Evolutionary conservation across 495 filamentous ascomycete genomes (phyloP), one percentile per base, ranked within the genome.

Genomic region (Annulohypoxylon stygium): DNA sequence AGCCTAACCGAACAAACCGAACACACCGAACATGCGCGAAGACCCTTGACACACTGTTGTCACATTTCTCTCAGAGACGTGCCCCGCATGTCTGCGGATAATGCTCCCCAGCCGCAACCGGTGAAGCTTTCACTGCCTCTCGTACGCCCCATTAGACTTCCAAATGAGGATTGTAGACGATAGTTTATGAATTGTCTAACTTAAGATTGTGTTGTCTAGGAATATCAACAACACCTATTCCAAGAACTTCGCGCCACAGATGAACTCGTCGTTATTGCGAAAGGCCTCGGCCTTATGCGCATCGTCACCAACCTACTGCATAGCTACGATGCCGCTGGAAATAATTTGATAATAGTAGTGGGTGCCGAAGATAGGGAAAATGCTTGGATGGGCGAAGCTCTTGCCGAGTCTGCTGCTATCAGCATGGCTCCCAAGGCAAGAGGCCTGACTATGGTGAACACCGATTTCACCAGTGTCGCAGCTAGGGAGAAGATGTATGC

Each of bases 331-430:
- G 95, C 93, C 2, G 93, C 94, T 6, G 96, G 97, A 4, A 95
- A 95, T 80, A 98, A 97, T 78, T 80, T 99, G 50, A 89, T 98
- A 33, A 82, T 99, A 65, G 79, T 99, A 47, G 89, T 98, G 39
- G 93, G 93, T n/a, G 94, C 97, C 30, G 91, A 95, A 67, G 93
- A 98, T 33, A 88, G 93, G 63, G 96, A 99, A 77, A 97, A 97
- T 89, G 91, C 90, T 25, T 96, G 93, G 93, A 92, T 97, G 67
- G 93, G 93, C 67, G 93, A 96, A 83, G 93, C 94, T 18, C 84
- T 99, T 77, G 96, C 95, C 33, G 96, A 98, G 79, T 94, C 97
- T 83, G 93, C 93, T 80, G 93, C 93, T 54, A 89, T 96, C 76
- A 97, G 92, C 81, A 83, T 81, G 79, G 83, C 86, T 65, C 87